Percentiles rank a stretch among this genome's conserved stretches.
phyloP scores from a whole-genome alignment of 2,329 filamentous ascomycete genomes.

The Bipolaris zeicola region DNA sequence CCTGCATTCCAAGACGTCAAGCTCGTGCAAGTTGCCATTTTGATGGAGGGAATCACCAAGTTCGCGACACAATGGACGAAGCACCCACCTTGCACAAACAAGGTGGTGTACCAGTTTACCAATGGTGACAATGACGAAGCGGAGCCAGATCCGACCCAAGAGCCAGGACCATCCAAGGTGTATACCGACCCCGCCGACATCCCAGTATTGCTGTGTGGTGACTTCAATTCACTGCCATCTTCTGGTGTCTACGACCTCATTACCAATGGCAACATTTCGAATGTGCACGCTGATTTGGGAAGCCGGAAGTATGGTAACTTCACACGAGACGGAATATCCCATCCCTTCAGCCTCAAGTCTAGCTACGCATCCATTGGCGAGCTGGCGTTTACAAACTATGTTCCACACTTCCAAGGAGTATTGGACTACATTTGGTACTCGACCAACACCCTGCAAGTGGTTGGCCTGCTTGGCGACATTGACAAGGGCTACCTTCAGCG shows the following conservation, averaged over 20 bases:
- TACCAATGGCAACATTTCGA: slow-evolving; percentile 75
- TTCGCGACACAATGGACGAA: slow-evolving; percentile 84
- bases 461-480: slow-evolving; percentile 82
- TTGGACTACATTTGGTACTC: slow-evolving; percentile 99
- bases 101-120: slow-evolving; percentile 60
- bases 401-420: slow-evolving; percentile 86
- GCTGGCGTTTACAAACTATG: slow-evolving; percentile 94
- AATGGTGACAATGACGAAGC: slow-evolving; percentile 58
- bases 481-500: slow-evolving; percentile 83
- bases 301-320: slow-evolving; percentile 90
- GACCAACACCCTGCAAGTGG: slow-evolving; percentile 83
- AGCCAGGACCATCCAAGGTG: slow-evolving; percentile 80
- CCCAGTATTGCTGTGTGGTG: slow-evolving; percentile 87
- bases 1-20: slow-evolving; percentile 91
- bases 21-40: slow-evolving; percentile 89
- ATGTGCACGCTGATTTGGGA: slow-evolving; percentile 79
- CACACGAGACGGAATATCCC: slow-evolving; percentile 87
- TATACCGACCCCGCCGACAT: slow-evolving; percentile 88
- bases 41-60: slow-evolving; percentile 90
- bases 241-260: slow-evolving; percentile 93
- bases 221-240: slow-evolving; percentile 89
- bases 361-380: slow-evolving; percentile 86
- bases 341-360: slow-evolving; percentile 92
- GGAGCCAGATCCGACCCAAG: slow-evolving; percentile 60
- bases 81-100: slow-evolving; percentile 80